Percentiles rank a stretch among this genome's conserved stretches.
These are phyloP conservation scores for Pythium insidiosum DNA, from an alignment of 352 stramenopile species.

Conservation along the genomic window DNA sequence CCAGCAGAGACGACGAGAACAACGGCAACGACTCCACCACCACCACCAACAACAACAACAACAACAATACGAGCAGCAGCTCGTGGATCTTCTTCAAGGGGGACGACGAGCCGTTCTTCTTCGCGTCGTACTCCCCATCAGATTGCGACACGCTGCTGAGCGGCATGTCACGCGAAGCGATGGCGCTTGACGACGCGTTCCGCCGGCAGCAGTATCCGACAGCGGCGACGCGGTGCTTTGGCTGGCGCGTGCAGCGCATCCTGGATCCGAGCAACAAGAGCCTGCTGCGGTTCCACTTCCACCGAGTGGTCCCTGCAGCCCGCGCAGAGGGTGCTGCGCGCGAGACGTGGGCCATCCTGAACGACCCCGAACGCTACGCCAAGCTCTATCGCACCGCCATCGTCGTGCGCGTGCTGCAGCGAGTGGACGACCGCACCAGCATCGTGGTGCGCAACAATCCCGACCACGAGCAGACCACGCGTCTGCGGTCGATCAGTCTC, in stretches of 20 bases:
- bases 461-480: not conserved
- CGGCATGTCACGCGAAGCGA: conserved; percentile 16
- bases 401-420: conserved; percentile 28
- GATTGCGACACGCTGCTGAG: conserved; percentile 18
- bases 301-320: conserved; percentile 15
- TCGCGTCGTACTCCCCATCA: conserved; percentile 19
- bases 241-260: too few relatives aligned
- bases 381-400: conserved; percentile 27
- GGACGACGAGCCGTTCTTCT: conserved; percentile 37
- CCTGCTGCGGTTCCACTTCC: conserved; percentile 35
- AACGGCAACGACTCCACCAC: not conserved
- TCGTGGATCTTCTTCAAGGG: conserved; percentile 28
- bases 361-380: conserved; percentile 24
- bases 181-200: too few relatives aligned
- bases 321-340: conserved; percentile 19
- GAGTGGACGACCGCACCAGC: conserved; percentile 24
- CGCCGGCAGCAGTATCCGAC: conserved; percentile 15
- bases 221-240: conserved; percentile 20
- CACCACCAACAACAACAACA: too few relatives aligned
- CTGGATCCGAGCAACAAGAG: conserved; percentile 15
- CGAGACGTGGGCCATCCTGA: too few relatives aligned
- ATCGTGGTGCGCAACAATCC: conserved; percentile 33
- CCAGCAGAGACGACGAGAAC: not conserved
- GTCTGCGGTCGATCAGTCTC: too few relatives aligned
- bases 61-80: too few relatives aligned